These are phyloP conservation scores for Talaromyces sp. DNA, from an alignment of 2,329 filamentous ascomycete genomes.

Conservation along the genomic window DNA sequence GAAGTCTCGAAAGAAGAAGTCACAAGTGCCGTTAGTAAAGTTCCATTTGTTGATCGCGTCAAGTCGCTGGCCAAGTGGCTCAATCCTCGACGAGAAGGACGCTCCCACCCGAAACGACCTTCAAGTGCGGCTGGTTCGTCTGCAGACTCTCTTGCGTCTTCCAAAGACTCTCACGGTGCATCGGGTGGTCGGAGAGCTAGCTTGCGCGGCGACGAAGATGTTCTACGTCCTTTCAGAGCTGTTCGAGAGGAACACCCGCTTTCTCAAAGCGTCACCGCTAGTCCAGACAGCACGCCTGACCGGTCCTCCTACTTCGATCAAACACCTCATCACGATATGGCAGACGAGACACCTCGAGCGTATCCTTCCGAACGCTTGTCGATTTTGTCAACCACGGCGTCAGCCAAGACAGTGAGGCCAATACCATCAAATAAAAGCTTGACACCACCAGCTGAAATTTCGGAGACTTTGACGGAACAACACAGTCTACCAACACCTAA, in stretches of 20 bases:
- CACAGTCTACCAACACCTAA: slow-evolving; percentile 32
- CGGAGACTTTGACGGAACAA: slow-evolving; percentile 16
- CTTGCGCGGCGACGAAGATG: slow-evolving; percentile 56
- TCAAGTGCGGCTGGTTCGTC: slow-evolving; percentile 53
- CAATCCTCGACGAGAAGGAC: slow-evolving; percentile 41
- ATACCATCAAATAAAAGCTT: slow-evolving; percentile 23
- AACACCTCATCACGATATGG: slow-evolving; percentile 12
- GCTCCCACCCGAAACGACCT: slow-evolving; percentile 43
- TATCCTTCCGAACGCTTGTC: slow-evolving; percentile 39
- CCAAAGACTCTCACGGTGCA: slow-evolving; percentile 50
- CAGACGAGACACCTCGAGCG: slow-evolving; percentile 29
- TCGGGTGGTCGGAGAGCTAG: slow-evolving; percentile 53
- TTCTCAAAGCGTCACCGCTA: slow-evolving; percentile 69
- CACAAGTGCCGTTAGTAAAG: slow-evolving; percentile 81
- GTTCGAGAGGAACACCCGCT: slow-evolving; percentile 66
- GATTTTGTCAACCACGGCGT: slow-evolving; percentile 46
- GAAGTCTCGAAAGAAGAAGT: slow-evolving; percentile 90
- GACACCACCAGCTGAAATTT: background rate
- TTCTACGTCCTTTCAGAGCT: slow-evolving; percentile 50
- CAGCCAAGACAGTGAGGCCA: slow-evolving; percentile 44
- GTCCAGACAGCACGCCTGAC: slow-evolving; percentile 52
- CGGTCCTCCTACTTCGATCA: slow-evolving; percentile 38
- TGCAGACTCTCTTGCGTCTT: slow-evolving; percentile 56
- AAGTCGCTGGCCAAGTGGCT: slow-evolving; percentile 71
- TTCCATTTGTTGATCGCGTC: slow-evolving; percentile 81